Evolutionary conservation across 129 eudicot genomes (phyloP), one percentile per base, ranked within the genome.

Genomic region (Arctium lappa): DNA sequence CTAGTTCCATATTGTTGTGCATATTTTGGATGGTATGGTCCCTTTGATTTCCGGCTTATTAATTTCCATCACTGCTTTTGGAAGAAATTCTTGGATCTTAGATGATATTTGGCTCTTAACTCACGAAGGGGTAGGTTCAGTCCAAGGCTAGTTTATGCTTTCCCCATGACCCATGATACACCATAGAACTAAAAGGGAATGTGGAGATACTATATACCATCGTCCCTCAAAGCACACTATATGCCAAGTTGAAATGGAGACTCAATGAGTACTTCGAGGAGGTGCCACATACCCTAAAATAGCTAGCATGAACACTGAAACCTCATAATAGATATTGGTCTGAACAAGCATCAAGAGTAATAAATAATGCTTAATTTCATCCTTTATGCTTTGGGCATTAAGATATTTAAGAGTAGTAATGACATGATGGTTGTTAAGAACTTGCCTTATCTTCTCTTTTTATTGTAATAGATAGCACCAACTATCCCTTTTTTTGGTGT

Each of bases 391-490:
- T 22, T 33, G 50, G 48, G 36, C 15, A 32, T 48, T 44, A 72
- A 48, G 50, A 79, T 46, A 38, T 72, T 72, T 63, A 8, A 6
- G 70, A 63, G 31, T 63, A 22, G 13, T 27, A 31, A n/a, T 76
- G 69, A 29, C 63, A 30, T 76, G 22, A 30, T 27, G n/a, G 10
- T 76, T 2, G 3, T 48, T 29, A 75, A 11, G 79, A 29, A 46
- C 66, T 75, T 42, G 33, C 63, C 9, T 29, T 83, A 62, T 72
- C 78, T 34, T 75, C 15, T 69, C 38, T 83, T 50, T 50, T 48
- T 39, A 71, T 50, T 48, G 75, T 18, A 3, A n/a, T 22, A 42
- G 12, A 37, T 72, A 74, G 11, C 11, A 68, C 34, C 4, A 60
- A n/a, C 10, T 22, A 38, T 4, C 13, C 27, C 27, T 22, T 69